Conservation (phyloP, 164 flowering plant genomes). For the Tetrastigma voinierianum region DNA sequence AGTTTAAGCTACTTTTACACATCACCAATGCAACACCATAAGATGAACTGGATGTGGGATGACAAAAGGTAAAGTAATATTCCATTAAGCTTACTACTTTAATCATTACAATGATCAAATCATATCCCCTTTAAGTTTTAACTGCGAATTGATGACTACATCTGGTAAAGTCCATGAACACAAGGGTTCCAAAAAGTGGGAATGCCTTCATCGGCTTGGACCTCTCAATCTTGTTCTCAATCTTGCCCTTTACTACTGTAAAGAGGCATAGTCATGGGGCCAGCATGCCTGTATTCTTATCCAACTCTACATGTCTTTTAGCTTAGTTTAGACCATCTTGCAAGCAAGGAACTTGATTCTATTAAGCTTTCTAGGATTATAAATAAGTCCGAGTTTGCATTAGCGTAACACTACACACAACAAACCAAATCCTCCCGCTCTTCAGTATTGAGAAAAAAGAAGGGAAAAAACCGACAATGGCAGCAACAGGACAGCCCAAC, state of each 20-base stretch:
- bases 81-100: no score
- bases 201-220: no score
- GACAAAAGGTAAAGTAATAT: no score
- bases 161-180: no score
- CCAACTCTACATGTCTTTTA: slow-evolving; percentile 1
- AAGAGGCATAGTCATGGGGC: neutral
- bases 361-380: slow-evolving; percentile 4
- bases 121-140: no score
- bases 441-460: neutral
- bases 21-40: no score
- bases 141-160: no score
- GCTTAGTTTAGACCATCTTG: slow-evolving; percentile 11
- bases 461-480: slow-evolving; percentile 8
- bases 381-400: neutral
- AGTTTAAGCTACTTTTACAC: no score
- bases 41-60: no score
- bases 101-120: no score
- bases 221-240: neutral
- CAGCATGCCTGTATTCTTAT: neutral
- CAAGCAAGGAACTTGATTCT: slow-evolving; percentile 45
- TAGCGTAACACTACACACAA: neutral
- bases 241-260: slow-evolving; percentile 2
- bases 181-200: no score
- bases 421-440: neutral
- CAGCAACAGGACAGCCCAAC: slow-evolving; percentile 5